Evolutionary conservation across 2,329 filamentous ascomycete species (phyloP).

Genomic region (Phaeosphaeria sp.): DNA sequence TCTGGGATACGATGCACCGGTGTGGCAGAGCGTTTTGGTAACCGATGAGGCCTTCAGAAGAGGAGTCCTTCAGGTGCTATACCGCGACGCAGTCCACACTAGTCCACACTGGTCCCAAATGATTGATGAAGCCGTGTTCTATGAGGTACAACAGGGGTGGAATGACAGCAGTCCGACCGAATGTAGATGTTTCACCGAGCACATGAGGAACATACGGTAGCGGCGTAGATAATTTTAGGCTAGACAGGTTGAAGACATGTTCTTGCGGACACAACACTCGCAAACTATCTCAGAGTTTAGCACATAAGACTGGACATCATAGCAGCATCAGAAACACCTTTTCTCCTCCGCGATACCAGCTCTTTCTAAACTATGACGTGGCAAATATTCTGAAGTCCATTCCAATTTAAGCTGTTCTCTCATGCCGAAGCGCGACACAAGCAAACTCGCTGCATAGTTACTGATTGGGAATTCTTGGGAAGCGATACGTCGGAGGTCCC

Average conservation of each 20-base stretch:
- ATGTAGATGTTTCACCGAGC: not conserved
- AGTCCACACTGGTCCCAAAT: not conserved
- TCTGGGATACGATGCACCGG: not conserved
- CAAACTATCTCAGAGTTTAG: not conserved
- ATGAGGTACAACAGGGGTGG: not conserved
- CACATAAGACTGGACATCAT: not conserved
- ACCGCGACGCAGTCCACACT: not conserved
- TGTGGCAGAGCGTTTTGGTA: not conserved
- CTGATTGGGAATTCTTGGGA: not conserved
- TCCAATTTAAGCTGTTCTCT: not conserved
- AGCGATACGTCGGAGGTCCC: not conserved
- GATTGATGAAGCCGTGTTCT: not conserved
- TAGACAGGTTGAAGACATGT: not conserved
- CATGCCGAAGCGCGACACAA: too few species aligned
- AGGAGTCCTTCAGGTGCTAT: not conserved
- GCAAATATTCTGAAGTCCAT: too few species aligned
- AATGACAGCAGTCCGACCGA: not conserved
- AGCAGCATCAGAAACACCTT: too few species aligned
- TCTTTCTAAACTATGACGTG: too few species aligned
- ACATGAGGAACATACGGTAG: not conserved
- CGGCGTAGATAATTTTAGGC: not conserved
- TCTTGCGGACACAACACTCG: not conserved
- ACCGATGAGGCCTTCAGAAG: not conserved
- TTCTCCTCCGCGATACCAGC: too few species aligned
- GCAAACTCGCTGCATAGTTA: not conserved